Evolutionary conservation across 371 early-diverging fungal genomes (phyloP).

Genomic region (Mucor circinelloides): DNA sequence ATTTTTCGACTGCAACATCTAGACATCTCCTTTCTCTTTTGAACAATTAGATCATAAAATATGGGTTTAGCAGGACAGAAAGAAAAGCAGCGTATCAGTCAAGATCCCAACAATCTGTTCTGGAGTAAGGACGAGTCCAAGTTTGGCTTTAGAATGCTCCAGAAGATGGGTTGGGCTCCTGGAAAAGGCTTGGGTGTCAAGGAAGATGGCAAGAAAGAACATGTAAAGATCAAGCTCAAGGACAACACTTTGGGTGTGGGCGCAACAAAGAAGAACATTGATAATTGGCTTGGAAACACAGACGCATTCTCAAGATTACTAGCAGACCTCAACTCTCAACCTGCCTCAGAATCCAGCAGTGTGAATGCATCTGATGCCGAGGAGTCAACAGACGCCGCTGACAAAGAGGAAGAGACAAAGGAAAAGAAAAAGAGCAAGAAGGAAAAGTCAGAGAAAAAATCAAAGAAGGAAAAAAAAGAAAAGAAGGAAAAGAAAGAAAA

Average conservation of each 20-base stretch:
- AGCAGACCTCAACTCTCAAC: slow-evolving; percentile 67
- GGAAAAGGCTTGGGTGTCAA: slow-evolving; percentile 93
- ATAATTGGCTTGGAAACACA: slow-evolving; percentile 95
- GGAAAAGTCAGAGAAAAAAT: slow-evolving; percentile 28
- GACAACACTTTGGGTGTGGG: slow-evolving; percentile 86
- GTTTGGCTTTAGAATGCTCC: slow-evolving; percentile 89
- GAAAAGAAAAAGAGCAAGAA: slow-evolving; percentile 31
- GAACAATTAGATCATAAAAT: neutral
- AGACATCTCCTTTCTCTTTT: neutral
- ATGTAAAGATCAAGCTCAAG: slow-evolving; percentile 82
- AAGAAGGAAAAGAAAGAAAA: slow-evolving; percentile 32
- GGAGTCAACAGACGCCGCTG: slow-evolving; percentile 5
- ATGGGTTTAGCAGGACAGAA: slow-evolving; percentile 88
- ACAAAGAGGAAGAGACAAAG: slow-evolving; percentile 15
- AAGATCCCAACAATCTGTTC: slow-evolving; percentile 90
- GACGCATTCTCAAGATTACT: slow-evolving; percentile 87
- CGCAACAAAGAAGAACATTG: slow-evolving; percentile 79
- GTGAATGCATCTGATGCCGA: slow-evolving; percentile 46
- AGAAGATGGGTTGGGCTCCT: slow-evolving; percentile 95
- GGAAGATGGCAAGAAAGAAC: slow-evolving; percentile 79
- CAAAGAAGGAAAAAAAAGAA: slow-evolving; percentile 34
- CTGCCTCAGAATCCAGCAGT: slow-evolving; percentile 33
- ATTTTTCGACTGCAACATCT: neutral
- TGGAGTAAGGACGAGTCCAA: slow-evolving; percentile 89
- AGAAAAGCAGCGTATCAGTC: slow-evolving; percentile 79